Percentiles rank a stretch among this genome's conserved stretches.
Conservation (phyloP, 129 eudicot species). For the Deinandra increscens region DNA sequence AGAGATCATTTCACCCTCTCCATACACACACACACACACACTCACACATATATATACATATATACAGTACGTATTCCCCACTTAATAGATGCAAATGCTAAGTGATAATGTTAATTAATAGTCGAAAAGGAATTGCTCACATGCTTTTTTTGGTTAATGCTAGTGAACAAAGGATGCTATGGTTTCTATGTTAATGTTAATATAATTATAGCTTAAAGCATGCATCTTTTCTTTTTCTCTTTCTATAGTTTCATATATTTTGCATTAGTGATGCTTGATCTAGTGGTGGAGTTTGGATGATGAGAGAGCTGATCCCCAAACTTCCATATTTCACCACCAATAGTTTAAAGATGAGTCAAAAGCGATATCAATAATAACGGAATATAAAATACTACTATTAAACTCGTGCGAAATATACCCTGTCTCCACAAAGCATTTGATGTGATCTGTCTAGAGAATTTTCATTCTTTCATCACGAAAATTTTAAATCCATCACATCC, state of each 20-base stretch:
- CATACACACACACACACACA: neutral
- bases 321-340: slow-evolving; percentile 17
- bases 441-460: slow-evolving; percentile 29
- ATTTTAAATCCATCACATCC: slow-evolving; percentile 25
- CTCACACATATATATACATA: too few species aligned
- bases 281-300: slow-evolving; percentile 7
- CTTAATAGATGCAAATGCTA: slow-evolving; percentile 32
- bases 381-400: slow-evolving; percentile 19
- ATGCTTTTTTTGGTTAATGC: slow-evolving; percentile 25
- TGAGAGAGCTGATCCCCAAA: slow-evolving; percentile 15
- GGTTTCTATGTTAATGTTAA: slow-evolving; percentile 13
- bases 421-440: slow-evolving; percentile 33
- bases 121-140: slow-evolving; percentile 26
- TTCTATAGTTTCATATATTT: slow-evolving; percentile 10
- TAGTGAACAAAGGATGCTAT: slow-evolving; percentile 12
- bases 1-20: neutral
- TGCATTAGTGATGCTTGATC: slow-evolving; percentile 26
- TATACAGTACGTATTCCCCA: slow-evolving; percentile 32
- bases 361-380: slow-evolving; percentile 29
- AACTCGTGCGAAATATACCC: slow-evolving; percentile 28
- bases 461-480: slow-evolving; percentile 24
- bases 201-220: slow-evolving; percentile 13
- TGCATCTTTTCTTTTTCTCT: slow-evolving; percentile 5
- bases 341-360: slow-evolving; percentile 28
- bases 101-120: slow-evolving; percentile 11